These are phyloP conservation scores for Citrus hindsii DNA, from an alignment of 345 rosid genomes.

Conservation along the genomic window DNA sequence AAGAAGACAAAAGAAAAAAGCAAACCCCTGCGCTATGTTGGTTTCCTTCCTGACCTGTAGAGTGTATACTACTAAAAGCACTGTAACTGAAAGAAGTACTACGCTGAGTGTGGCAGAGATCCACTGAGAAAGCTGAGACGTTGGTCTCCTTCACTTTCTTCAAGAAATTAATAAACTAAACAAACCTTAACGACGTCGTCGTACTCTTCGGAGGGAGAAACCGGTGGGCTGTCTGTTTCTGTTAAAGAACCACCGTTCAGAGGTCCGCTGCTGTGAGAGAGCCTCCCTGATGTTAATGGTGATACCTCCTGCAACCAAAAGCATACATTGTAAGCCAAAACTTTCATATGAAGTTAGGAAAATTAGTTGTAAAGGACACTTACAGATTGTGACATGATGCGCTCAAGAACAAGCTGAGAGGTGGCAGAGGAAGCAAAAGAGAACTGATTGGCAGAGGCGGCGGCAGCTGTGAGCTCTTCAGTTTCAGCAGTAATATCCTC, in stretches of 20 bases:
- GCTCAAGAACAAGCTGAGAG: slow-evolving; percentile 92
- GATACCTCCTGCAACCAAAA: slow-evolving; percentile 68
- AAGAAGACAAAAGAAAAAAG: slow-evolving; percentile 27
- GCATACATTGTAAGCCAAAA: background rate
- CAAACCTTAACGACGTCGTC: slow-evolving; percentile 89
- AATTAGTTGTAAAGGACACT: background rate
- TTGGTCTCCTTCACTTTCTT: slow-evolving; percentile 10
- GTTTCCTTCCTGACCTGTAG: slow-evolving; percentile 3
- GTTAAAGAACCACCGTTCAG: slow-evolving; percentile 53
- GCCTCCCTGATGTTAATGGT: slow-evolving; percentile 89
- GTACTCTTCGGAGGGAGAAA: slow-evolving; percentile 82
- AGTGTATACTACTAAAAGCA: background rate
- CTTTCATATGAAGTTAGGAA: background rate
- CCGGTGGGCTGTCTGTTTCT: slow-evolving; percentile 74
- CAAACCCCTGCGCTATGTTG: no score
- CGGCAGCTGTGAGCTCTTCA: slow-evolving; percentile 24
- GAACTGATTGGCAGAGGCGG: slow-evolving; percentile 35
- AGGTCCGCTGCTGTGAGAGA: slow-evolving; percentile 94
- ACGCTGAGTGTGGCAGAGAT: background rate
- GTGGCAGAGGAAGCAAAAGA: slow-evolving; percentile 71
- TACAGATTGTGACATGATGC: slow-evolving; percentile 94
- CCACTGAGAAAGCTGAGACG: slow-evolving; percentile 13
- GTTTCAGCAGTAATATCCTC: slow-evolving; percentile 45
- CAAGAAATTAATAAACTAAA: background rate
- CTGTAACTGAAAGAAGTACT: slow-evolving; percentile 1